Base-by-base conservation (phyloP, 108 stramenopile species). In the Licmophora abbreviata region DNA sequence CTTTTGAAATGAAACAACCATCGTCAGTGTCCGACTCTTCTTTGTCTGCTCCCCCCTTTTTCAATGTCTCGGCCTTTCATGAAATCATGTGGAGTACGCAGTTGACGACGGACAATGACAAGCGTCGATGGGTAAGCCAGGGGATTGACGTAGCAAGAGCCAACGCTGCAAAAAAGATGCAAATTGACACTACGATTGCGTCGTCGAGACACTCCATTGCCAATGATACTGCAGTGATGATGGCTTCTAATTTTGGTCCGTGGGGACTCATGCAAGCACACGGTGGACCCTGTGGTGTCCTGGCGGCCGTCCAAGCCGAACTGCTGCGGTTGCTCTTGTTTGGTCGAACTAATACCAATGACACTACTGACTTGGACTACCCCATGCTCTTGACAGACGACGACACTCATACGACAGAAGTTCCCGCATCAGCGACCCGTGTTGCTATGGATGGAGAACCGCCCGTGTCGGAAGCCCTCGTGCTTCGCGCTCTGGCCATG, bases 221-320 rank as follows among this genome's bases (percentile, higher is more conserved):
- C 33, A 41, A 14, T 41, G 57, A 68, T 17, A 27, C 48, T n/a
- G 46, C 29, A 25, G 31, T 28, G 17, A 44, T 30, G 26, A 51
- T 1, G 10, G 20, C n/a, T 46, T 54, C 51, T 21, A 48, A 37
- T 2, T 55, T 56, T 32, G 11, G 45, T 22, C 32, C 50, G 27
- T 94, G 86, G 81, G 88, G 93, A 30, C 59, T 94, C 47, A 73
- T 59, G n/a, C 93, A 94, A 61, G 42, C 38, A 15, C 79, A 88
- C 30, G 93, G 93, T 29, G 93, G 93, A 3, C 93, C 93, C 6
- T 94, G 93, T 59, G 93, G 93, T 2, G 76, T 94, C 4, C 48
- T 94, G 15, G 88, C 93, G 1, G 76, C 82, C 1, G 54, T 90
- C 14, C 85, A 88, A 59, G 88, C 84, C 1, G 88, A 94, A 63